Percentiles rank a stretch among this genome's conserved stretches.
Evolutionary conservation across 768 basidiomycete species (phyloP).

Genomic region (Leucogyrophana mollusca): DNA sequence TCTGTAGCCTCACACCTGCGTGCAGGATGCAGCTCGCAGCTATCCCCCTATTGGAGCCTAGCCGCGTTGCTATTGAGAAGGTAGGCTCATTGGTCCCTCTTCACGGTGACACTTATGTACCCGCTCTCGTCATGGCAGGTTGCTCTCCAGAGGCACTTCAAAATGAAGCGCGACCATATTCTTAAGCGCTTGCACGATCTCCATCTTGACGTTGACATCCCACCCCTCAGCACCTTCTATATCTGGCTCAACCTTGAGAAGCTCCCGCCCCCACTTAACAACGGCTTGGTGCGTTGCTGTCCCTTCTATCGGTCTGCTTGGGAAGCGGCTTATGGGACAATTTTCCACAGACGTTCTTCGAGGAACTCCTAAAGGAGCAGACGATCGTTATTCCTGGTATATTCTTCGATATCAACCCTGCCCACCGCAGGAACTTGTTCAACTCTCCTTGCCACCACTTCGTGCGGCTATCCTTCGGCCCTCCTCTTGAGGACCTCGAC

Average conservation of each 20-base stretch:
- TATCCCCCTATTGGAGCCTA: slow-evolving; percentile 75
- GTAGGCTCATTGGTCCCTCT: slow-evolving; percentile 20
- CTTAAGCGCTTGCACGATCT: slow-evolving; percentile 77
- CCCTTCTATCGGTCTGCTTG: background rate
- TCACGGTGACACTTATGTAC: background rate
- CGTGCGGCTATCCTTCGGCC: slow-evolving; percentile 84
- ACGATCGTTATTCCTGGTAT: slow-evolving; percentile 91
- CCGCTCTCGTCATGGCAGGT: slow-evolving; percentile 39
- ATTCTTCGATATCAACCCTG: slow-evolving; percentile 79
- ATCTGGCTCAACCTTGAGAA: slow-evolving; percentile 88
- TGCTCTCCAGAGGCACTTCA: slow-evolving; percentile 89
- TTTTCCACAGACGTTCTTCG: slow-evolving; percentile 76
- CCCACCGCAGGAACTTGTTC: slow-evolving; percentile 86
- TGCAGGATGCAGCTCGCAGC: slow-evolving; percentile 83
- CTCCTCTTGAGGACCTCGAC: slow-evolving; percentile 76
- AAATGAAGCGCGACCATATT: slow-evolving; percentile 87
- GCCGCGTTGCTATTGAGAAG: slow-evolving; percentile 68
- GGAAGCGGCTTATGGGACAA: slow-evolving; percentile 1
- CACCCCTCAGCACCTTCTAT: slow-evolving; percentile 86
- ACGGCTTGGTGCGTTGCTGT: slow-evolving; percentile 63
- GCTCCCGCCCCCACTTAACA: slow-evolving; percentile 81
- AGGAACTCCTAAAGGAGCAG: slow-evolving; percentile 87
- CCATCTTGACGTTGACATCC: slow-evolving; percentile 72
- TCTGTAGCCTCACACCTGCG: slow-evolving; percentile 3
- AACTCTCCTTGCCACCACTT: slow-evolving; percentile 89